phyloP scores from a whole-genome alignment of 352 stramenopile genomes.

The Pythium coloratum region DNA sequence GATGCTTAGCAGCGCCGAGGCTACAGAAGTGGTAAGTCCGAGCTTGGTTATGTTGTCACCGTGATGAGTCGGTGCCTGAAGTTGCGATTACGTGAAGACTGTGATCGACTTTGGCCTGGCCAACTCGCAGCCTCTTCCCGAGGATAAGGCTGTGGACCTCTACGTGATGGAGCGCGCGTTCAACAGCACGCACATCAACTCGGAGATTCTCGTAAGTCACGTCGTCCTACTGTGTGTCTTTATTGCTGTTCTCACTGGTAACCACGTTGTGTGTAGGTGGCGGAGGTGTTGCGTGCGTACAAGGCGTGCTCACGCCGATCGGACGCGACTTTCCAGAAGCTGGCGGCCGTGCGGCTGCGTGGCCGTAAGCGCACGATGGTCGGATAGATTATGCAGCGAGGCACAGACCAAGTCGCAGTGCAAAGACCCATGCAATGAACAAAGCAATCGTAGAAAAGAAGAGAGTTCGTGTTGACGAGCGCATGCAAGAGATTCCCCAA shows the following conservation, averaged over 20 bases:
- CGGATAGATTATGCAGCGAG: slow-evolving; percentile 45
- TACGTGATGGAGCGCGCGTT: slow-evolving; percentile 94
- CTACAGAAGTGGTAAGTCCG: slow-evolving; percentile 56
- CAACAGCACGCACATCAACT: slow-evolving; percentile 87
- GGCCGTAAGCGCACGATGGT: slow-evolving; percentile 92
- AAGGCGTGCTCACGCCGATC: slow-evolving; percentile 72
- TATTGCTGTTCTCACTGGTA: background rate
- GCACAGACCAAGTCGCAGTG: background rate
- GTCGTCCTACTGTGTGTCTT: background rate
- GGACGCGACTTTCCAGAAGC: slow-evolving; percentile 82
- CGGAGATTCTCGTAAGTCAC: slow-evolving; percentile 62
- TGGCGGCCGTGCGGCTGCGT: slow-evolving; percentile 84
- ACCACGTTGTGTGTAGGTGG: slow-evolving; percentile 42
- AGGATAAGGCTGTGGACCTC: slow-evolving; percentile 92
- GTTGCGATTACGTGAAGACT: slow-evolving; percentile 33
- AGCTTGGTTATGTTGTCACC: background rate
- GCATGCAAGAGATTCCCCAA: background rate
- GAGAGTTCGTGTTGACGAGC: background rate
- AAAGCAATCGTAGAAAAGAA: background rate
- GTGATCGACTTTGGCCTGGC: slow-evolving; percentile 88
- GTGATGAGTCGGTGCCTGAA: background rate
- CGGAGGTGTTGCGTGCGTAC: slow-evolving; percentile 86
- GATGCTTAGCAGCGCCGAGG: slow-evolving; percentile 80
- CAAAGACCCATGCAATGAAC: background rate
- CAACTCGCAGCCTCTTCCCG: slow-evolving; percentile 78